Evolutionary conservation across 352 stramenopile genomes (phyloP).

Genomic region (Globisporangium solare): DNA sequence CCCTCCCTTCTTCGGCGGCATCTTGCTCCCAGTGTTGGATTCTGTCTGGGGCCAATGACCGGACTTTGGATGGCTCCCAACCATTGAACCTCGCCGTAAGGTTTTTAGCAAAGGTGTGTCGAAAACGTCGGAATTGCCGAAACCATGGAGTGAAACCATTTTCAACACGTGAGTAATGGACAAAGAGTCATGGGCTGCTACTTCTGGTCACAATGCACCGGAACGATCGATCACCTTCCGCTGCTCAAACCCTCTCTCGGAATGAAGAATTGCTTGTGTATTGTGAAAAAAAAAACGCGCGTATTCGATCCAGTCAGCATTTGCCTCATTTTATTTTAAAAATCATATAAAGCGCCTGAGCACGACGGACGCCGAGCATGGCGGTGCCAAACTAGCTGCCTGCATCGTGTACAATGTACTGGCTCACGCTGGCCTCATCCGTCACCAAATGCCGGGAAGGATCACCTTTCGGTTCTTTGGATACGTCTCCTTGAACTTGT

Average conservation of each 20-base stretch:
- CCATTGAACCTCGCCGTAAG: slow-evolving; percentile 3
- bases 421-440: background rate
- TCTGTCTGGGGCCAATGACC: background rate
- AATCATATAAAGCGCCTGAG: background rate
- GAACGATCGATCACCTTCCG: too few species aligned
- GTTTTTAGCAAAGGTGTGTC: background rate
- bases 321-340: background rate
- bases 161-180: background rate
- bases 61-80: slow-evolving; percentile 5
- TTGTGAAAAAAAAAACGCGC: too few species aligned
- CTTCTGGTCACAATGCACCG: too few species aligned
- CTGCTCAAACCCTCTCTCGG: too few species aligned
- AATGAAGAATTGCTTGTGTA: too few species aligned
- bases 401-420: background rate
- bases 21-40: slow-evolving; percentile 10
- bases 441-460: slow-evolving; percentile 36
- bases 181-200: too few species aligned
- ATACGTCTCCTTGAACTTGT: slow-evolving; percentile 49
- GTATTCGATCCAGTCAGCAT: background rate
- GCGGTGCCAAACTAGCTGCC: too few species aligned
- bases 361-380: too few species aligned
- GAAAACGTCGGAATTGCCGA: background rate
- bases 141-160: background rate
- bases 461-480: slow-evolving; percentile 29
- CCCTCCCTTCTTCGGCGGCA: slow-evolving; percentile 80